phyloP scores from a whole-genome alignment of 1,139 yeast species.

The Yamadazyma diospyri region DNA sequence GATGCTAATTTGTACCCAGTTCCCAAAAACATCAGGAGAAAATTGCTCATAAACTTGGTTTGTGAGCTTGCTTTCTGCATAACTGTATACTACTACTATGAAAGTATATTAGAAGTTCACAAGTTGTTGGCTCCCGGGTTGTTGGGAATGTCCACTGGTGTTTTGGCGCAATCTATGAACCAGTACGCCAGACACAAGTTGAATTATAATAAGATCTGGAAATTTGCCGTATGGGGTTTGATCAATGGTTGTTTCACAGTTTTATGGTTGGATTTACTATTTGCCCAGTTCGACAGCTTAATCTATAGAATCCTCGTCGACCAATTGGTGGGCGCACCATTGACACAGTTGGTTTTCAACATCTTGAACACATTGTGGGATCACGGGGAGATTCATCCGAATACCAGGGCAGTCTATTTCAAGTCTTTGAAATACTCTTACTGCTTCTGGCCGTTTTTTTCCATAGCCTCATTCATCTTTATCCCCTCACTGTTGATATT shows the following conservation, averaged over 20 bases:
- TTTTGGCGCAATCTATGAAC: slow-evolving; percentile 55
- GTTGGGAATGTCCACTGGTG: slow-evolving; percentile 49
- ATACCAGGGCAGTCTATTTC: slow-evolving; percentile 33
- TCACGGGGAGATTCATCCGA: slow-evolving; percentile 32
- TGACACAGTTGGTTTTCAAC: slow-evolving; percentile 50
- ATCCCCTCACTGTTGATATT: slow-evolving; percentile 48
- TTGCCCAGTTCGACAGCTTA: slow-evolving; percentile 31
- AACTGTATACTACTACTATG: slow-evolving; percentile 28
- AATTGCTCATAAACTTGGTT: slow-evolving; percentile 18
- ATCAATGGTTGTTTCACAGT: slow-evolving; percentile 56
- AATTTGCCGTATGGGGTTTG: slow-evolving; percentile 60
- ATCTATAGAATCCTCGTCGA: slow-evolving; percentile 45
- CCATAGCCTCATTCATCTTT: slow-evolving; percentile 46
- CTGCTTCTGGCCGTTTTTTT: slow-evolving; percentile 58
- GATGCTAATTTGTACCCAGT: slow-evolving; percentile 20
- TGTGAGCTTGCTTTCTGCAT: slow-evolving; percentile 23
- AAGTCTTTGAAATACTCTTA: slow-evolving; percentile 52
- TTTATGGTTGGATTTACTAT: slow-evolving; percentile 52
- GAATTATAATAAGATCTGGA: slow-evolving; percentile 38
- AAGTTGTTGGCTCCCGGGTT: slow-evolving; percentile 38
- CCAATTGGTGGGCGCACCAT: slow-evolving; percentile 53
- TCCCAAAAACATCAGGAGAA: slow-evolving; percentile 16
- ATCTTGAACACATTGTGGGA: slow-evolving; percentile 56
- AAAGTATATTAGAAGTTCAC: slow-evolving; percentile 18
- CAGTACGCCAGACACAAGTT: slow-evolving; percentile 44